Evolutionary conservation across 371 early-diverging fungal species (phyloP), one percentile per base, ranked within the genome.

Genomic region (Lichtheimia ramosa): DNA sequence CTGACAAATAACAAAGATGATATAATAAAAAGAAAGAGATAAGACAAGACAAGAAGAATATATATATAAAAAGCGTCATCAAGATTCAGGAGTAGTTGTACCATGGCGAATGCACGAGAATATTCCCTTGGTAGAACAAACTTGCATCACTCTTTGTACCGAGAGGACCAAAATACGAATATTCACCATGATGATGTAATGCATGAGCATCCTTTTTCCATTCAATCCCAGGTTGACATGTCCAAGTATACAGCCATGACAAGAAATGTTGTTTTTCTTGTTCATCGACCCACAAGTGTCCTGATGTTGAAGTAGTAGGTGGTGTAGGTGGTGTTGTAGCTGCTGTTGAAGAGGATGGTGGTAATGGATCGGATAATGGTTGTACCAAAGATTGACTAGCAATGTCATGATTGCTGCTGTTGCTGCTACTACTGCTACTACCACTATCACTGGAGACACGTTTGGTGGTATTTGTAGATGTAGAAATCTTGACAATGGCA

Each of bases 141-240:
- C 46, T 46, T n/a, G 46, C 18, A n/a, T 21, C 46, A 21, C 16
- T 21, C 21, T 46, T 46, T n/a, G 46, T 46, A 21, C 52, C 59
- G 12, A 59, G 39, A 12, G 25, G 59, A 27, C 60, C 60, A 54
- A 60, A 60, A 20, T 60, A 60, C 18, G 60, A 60, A 48, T 60
- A 60, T 20, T 60, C 60, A 28, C 60, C 60, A 54, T 43, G 53
- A 27, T 43, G 16, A 18, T 46, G 46, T 18, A 18, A 18, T 46
- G 46, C n/a, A n/a, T 18, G 46, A 7, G 46, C 14, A 21, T 46
- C 46, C n/a, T 46, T 21, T 46, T 10, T 46, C 46, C 46, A 46
- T 46, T 46, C 46, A n/a, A 53, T 14, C 8, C 43, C 54, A 16
- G 60, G 43, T 21, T 54, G 46, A 53, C 56, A 15, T 42, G 56